Base-by-base conservation (phyloP, 768 basidiomycete genomes). In the Omphalotus guepiniiformis region DNA sequence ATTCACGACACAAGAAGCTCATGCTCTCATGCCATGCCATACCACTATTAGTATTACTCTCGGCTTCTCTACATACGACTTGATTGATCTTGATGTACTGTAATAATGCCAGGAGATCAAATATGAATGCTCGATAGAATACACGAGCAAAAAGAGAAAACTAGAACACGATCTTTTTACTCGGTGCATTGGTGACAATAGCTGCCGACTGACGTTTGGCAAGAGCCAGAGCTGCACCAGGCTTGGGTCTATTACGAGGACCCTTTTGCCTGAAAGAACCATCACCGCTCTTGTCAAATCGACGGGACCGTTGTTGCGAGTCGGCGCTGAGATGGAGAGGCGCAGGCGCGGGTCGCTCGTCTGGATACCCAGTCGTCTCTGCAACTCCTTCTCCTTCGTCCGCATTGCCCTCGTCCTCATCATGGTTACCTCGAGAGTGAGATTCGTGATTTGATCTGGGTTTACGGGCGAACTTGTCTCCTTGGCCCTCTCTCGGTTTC, bases 151-250 rank as follows among this genome's bases (percentile, higher is more conserved):
- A n/a, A n/a, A n/a, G n/a, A n/a, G n/a, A n/a, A n/a, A n/a, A n/a
- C 54, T 75, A 85, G 54, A 92, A 92, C 34, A 74, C 76, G 35
- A 84, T 83, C 60, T 88, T 91, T 63, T 81, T 78, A 11, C 85
- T 84, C 63, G 80, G 73, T 57, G 82, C 67, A n/a, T 74, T 73
- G 26, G 66, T 13, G 11, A 86, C 68, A 56, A 92, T 92, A 4
- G 85, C 84, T 15, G 78, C 80, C 47, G 79, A 82, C 65, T 88
- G 85, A 42, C 90, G 79, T 57, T 81, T 79, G 19, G 89, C 89
- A 15, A 75, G 72, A 0, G 88, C 88, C 18, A 91, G 78, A 1
- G 86, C 85, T 3, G 90, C 90, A 27, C 90, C 89, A 27, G 89
- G 89, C 58, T 74, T 83, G 4, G 82, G 70, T 23, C 88, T 78